phyloP scores from a whole-genome alignment of 805 yeast species.

The Sungouiella blattae region DNA sequence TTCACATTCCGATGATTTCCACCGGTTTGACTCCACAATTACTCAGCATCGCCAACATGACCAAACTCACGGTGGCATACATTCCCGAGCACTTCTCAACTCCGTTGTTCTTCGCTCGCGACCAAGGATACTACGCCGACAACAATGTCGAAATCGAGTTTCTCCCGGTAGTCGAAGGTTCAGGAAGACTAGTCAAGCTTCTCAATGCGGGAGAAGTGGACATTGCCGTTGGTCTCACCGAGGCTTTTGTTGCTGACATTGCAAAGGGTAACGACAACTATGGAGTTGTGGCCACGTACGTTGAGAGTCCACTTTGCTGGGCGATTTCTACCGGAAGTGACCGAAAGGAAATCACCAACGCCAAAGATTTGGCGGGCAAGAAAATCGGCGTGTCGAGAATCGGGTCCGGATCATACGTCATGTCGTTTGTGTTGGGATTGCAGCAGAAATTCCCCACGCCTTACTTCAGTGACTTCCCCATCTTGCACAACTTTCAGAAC shows the following conservation, averaged over 20 bases:
- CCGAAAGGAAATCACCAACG: conserved; percentile 51
- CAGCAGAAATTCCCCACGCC: conserved; percentile 52
- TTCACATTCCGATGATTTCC: no score
- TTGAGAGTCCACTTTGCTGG: conserved; percentile 85
- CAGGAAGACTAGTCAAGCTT: conserved; percentile 80
- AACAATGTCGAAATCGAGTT: conserved; percentile 55
- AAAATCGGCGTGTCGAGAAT: conserved; percentile 79
- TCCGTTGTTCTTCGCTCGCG: conserved; percentile 70
- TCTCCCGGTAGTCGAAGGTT: conserved; percentile 76
- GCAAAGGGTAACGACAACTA: conserved; percentile 66
- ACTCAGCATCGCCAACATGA: conserved; percentile 7
- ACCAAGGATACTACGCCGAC: conserved; percentile 51
- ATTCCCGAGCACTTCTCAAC: conserved; percentile 93
- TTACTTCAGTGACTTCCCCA: conserved; percentile 50
- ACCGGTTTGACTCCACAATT: conserved; percentile 1
- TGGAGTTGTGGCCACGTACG: conserved; percentile 77
- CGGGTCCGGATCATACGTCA: conserved; percentile 89
- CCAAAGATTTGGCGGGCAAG: conserved; percentile 55
- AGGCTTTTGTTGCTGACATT: conserved; percentile 82
- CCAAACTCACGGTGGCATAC: conserved; percentile 57
- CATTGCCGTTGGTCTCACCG: conserved; percentile 85
- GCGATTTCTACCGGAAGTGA: conserved; percentile 74
- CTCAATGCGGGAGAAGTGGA: conserved; percentile 63
- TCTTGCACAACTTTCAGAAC: conserved; percentile 66
- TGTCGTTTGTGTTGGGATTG: conserved; percentile 80